These are phyloP conservation scores for Spinacia oleracea DNA, from an alignment of 179 eudicot genomes.

Conservation along the genomic window DNA sequence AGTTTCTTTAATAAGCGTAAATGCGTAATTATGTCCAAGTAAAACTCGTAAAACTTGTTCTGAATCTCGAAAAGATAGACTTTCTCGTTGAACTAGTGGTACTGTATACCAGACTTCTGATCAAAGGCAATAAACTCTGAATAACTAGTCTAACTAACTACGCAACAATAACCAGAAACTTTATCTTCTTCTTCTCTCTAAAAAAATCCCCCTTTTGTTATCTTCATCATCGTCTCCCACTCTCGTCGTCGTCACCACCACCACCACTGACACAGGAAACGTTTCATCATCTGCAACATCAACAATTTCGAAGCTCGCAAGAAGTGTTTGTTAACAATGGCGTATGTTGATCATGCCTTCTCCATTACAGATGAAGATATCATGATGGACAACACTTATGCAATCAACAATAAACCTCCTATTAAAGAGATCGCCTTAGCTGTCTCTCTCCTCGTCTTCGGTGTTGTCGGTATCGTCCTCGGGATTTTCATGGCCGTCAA, in stretches of 20 bases:
- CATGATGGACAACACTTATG: conserved; percentile 71
- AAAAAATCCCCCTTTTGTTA: no score
- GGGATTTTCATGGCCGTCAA: conserved; percentile 74
- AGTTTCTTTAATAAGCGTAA: no score
- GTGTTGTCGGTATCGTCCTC: conserved; percentile 64
- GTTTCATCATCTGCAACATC: neutral
- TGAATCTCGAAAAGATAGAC: no score
- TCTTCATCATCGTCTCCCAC: neutral
- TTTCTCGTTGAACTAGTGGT: no score
- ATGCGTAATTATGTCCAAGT: no score
- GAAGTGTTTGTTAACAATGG: conserved; percentile 44
- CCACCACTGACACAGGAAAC: neutral
- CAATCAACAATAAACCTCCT: conserved; percentile 71
- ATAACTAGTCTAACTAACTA: no score
- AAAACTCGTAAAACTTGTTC: no score
- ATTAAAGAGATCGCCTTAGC: conserved; percentile 93
- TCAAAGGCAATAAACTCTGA: neutral
- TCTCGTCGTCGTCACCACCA: neutral
- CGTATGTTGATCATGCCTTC: conserved; percentile 98
- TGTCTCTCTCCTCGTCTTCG: conserved; percentile 83
- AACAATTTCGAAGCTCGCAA: neutral
- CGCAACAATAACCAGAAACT: neutral
- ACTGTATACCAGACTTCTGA: neutral
- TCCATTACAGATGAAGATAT: conserved; percentile 92
- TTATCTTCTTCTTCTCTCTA: no score